Base-by-base conservation (phyloP, 2,329 filamentous ascomycete genomes). In the Xylaria digitata region DNA sequence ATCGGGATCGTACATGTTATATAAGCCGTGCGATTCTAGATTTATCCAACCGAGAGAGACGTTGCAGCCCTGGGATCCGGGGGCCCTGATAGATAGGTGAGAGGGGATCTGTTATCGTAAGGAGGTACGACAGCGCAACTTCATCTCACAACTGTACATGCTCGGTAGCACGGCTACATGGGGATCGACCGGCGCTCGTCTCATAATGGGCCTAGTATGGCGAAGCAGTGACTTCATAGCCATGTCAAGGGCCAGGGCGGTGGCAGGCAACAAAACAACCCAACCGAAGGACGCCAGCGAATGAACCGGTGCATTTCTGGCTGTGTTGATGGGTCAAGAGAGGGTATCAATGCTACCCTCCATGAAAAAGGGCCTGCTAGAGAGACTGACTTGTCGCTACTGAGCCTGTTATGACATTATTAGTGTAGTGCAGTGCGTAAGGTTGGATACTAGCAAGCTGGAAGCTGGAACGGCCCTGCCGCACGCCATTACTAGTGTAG, bases 221-320 rank as follows among this genome's bases (percentile, higher is more conserved):
- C 53, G 43, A 55, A 58, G 55, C 62, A 62, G 66, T 68, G 66
- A 68, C 66, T 68, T 68, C 65, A 68, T 67, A 46, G 5, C 8
- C 42, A 11, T 26, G 42, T 42, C 49, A 42, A 32, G 54, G 61
- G 30, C 46, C 50, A 21, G 53, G 53, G 46, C 61, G 37, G 53
- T 21, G 59, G 59, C 40, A 49, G 54, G 53, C 54, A 63, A 59
- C 55, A 30, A 57, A 32, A 37, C 62, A 32, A 55, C 26, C 26
- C 26, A 26, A 26, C 26, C 26, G 26, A 26, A 5, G 26, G 50
- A 37, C 30, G 49, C 42, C 59, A 67, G 34, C 54, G 50, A 53
- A 42, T 49, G 61, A 23, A 46, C 53, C 46, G 32, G 57, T 17
- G 50, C 50, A 55, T 46, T 55, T 42, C 26, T 45, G 50, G 34